Evolutionary conservation across 805 yeast genomes (phyloP).

Genomic region (Aciculoconidium aculeatum): DNA sequence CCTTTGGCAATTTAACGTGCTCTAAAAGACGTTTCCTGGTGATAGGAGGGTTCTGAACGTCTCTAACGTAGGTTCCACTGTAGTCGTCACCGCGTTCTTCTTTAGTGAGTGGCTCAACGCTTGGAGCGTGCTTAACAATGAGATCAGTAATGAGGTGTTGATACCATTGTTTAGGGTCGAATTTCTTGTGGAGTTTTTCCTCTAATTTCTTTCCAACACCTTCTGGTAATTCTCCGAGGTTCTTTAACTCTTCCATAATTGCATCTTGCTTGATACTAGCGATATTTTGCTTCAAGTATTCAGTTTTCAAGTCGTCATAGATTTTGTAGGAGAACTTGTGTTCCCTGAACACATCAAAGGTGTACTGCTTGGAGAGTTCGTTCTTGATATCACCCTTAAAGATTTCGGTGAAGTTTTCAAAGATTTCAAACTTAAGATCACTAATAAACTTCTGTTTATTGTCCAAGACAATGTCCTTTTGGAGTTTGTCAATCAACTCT

Average conservation of each 20-base stretch:
- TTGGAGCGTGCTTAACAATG: constrained; percentile 11
- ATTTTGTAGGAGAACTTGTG: constrained; percentile 9
- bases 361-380: constrained; percentile 9
- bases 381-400: constrained; percentile 7
- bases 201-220: constrained; percentile 7
- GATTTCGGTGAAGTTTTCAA: constrained; percentile 7
- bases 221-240: constrained; percentile 7
- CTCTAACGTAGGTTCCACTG: constrained; percentile 8
- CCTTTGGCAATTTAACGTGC: constrained; percentile 12
- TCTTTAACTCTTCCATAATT: constrained; percentile 10
- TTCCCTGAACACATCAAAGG: constrained; percentile 10
- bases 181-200: constrained; percentile 6
- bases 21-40: constrained; percentile 10
- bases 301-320: constrained; percentile 10
- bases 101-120: constrained; percentile 6
- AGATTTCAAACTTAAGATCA: constrained; percentile 6
- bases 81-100: constrained; percentile 14
- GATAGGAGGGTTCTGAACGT: constrained; percentile 9
- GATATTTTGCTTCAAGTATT: constrained; percentile 9
- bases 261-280: constrained; percentile 9
- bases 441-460: constrained; percentile 8
- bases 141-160: constrained; percentile 10
- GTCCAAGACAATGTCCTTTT: constrained; percentile 5
- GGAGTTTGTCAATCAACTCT: constrained; percentile 8
- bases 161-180: constrained; percentile 8